phyloP scores from a whole-genome alignment of 306 rosid species.

The Sicyos baderoa region DNA sequence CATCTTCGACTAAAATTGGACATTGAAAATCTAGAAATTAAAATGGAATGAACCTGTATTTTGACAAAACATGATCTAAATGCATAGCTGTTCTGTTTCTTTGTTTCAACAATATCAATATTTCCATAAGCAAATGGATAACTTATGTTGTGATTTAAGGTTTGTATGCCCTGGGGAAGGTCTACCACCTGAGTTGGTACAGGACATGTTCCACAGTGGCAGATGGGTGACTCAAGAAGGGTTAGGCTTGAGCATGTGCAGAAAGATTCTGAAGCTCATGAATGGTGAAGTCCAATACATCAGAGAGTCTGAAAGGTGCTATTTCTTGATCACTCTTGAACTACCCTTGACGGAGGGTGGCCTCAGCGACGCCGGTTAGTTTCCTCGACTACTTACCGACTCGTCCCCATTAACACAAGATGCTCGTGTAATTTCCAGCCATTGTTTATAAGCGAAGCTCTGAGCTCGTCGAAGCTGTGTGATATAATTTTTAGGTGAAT shows the following conservation, averaged over 20 bases:
- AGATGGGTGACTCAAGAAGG: slow-evolving; percentile 85
- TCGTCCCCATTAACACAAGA: slow-evolving; percentile 7
- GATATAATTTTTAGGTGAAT: slow-evolving; percentile 13
- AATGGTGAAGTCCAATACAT: slow-evolving; percentile 85
- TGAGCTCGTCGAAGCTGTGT: neutral
- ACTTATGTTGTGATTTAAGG: slow-evolving; percentile 35
- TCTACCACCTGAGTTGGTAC: slow-evolving; percentile 77
- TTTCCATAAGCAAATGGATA: slow-evolving; percentile 6
- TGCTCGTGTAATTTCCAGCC: slow-evolving; percentile 10
- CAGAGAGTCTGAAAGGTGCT: slow-evolving; percentile 88
- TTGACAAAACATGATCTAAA: neutral
- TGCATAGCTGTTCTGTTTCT: slow-evolving; percentile 11
- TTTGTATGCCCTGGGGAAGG: slow-evolving; percentile 96
- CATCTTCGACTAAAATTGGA: no score
- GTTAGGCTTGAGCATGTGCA: slow-evolving; percentile 84
- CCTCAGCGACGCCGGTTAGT: slow-evolving; percentile 34
- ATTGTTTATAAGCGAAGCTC: slow-evolving; percentile 18
- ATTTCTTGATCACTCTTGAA: slow-evolving; percentile 66
- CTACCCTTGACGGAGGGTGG: slow-evolving; percentile 56
- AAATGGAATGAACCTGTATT: no score
- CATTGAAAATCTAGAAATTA: no score
- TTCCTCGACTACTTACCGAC: slow-evolving; percentile 13
- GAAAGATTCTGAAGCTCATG: slow-evolving; percentile 84
- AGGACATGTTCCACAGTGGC: slow-evolving; percentile 85
- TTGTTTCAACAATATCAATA: neutral